A percentile compares a stretch with the other conserved stretches of the same genome.
These are phyloP conservation scores for Paradendryphiella salina DNA, from an alignment of 2,329 filamentous ascomycete species.

Conservation along the genomic window DNA sequence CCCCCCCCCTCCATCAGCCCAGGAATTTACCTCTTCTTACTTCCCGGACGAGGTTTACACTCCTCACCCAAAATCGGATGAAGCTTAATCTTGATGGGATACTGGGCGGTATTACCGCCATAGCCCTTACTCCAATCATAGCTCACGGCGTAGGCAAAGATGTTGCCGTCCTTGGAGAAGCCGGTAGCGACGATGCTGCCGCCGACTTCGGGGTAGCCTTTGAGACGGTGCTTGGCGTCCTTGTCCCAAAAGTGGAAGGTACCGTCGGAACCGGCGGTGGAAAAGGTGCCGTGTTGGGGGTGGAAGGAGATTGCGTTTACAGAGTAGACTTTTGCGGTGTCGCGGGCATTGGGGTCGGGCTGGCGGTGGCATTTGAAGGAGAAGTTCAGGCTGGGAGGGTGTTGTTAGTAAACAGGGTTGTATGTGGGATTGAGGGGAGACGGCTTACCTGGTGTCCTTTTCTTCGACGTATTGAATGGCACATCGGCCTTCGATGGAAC, in stretches of 20 bases:
- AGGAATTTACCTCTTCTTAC: slow-evolving; percentile 50
- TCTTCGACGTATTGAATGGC: slow-evolving; percentile 99
- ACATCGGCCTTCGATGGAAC: slow-evolving; percentile 94
- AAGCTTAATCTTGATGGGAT: slow-evolving; percentile 57
- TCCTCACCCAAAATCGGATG: slow-evolving; percentile 55
- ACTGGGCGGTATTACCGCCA: slow-evolving; percentile 71
- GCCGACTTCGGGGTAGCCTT: slow-evolving; percentile 66
- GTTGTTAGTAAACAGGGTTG: too few relatives aligned
- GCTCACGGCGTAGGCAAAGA: slow-evolving; percentile 70
- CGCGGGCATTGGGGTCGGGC: slow-evolving; percentile 62
- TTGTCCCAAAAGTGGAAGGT: slow-evolving; percentile 96
- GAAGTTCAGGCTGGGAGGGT: slow-evolving; percentile 73
- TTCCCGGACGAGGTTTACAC: slow-evolving; percentile 55
- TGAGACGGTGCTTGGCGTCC: slow-evolving; percentile 57
- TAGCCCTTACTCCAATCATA: slow-evolving; percentile 99
- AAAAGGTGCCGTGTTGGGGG: slow-evolving; percentile 95
- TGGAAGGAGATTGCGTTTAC: slow-evolving; percentile 99
- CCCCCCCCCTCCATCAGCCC: too few relatives aligned
- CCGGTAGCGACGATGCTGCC: slow-evolving; percentile 87
- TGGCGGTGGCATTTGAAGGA: slow-evolving; percentile 99
- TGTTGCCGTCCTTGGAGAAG: slow-evolving; percentile 82
- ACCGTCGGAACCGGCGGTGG: slow-evolving; percentile 90
- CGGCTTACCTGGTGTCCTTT: slow-evolving; percentile 71
- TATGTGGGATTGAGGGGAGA: slow-evolving; percentile 1
- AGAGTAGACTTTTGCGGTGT: slow-evolving; percentile 85